A percentile compares a stretch with the other conserved stretches of the same genome.
Conservation (phyloP, 495 filamentous ascomycete species). For the Lophiotrema nucula region DNA sequence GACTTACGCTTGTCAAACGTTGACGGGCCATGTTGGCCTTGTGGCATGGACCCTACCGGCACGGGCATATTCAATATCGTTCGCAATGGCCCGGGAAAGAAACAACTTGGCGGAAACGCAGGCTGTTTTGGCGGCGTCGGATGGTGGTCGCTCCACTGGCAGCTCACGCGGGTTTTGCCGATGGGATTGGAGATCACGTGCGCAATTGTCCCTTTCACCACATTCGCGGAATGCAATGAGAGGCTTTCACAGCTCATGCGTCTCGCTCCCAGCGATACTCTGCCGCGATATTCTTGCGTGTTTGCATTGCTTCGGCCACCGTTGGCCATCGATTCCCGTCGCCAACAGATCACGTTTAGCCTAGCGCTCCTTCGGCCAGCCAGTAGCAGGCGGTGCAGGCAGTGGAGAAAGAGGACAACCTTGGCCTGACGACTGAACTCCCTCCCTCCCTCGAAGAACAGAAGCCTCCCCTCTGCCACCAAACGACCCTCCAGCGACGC, state of each 20-base stretch:
- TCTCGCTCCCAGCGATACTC: no score
- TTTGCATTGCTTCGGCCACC: neutral
- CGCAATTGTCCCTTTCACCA: neutral
- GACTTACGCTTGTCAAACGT: conserved; percentile 86
- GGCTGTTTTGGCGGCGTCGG: neutral
- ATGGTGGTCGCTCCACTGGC: conserved; percentile 1
- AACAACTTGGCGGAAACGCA: conserved; percentile 9
- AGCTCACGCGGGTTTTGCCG: conserved; percentile 10
- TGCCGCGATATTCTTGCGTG: no score
- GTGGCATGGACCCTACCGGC: conserved; percentile 53
- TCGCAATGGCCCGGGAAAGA: neutral
- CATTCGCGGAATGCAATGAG: conserved; percentile 1
- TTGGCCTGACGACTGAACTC: conserved; percentile 11
- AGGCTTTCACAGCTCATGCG: no score
- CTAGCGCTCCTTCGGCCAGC: conserved; percentile 11
- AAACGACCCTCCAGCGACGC: conserved; percentile 7
- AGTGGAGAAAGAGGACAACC: conserved; percentile 12
- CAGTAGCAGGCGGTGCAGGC: conserved; percentile 1
- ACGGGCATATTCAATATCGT: conserved; percentile 57
- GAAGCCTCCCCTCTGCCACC: conserved; percentile 1
- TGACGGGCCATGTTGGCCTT: conserved; percentile 62
- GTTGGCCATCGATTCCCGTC: neutral
- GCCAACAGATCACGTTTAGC: conserved; percentile 16
- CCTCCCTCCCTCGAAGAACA: conserved; percentile 16
- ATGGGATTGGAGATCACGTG: conserved; percentile 4